Evolutionary conservation across 768 basidiomycete species (phyloP).

Genomic region (Artomyces pyxidatus): DNA sequence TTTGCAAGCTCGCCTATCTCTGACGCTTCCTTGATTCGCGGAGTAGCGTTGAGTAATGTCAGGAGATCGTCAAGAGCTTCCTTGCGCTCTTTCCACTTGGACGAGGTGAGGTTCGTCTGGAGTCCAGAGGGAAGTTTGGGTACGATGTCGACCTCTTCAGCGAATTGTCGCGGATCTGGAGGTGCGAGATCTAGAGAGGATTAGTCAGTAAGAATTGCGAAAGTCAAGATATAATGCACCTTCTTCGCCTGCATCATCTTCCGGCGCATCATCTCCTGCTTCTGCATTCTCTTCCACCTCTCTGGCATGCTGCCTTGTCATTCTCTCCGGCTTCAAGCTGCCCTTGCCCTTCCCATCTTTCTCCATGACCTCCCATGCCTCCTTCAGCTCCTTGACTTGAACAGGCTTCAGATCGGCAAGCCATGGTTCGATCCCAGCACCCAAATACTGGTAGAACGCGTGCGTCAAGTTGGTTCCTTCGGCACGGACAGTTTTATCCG

Average conservation of each 20-base stretch:
- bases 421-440: conserved; percentile 69
- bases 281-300: conserved; percentile 48
- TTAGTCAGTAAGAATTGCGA: conserved; percentile 5
- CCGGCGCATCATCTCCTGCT: conserved; percentile 27
- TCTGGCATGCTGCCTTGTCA: conserved; percentile 69
- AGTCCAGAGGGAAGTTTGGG: conserved; percentile 69
- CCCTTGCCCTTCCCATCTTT: conserved; percentile 83
- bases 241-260: conserved; percentile 30
- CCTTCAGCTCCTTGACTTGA: conserved; percentile 92
- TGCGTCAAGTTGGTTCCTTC: conserved; percentile 79
- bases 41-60: conserved; percentile 56
- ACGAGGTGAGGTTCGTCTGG: conserved; percentile 68
- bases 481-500: conserved; percentile 90
- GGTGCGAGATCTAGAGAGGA: conserved; percentile 44
- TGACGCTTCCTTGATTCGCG: conserved; percentile 71
- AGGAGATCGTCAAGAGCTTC: conserved; percentile 82
- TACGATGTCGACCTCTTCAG: conserved; percentile 75
- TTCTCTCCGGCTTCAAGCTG: conserved; percentile 64
- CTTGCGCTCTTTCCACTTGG: conserved; percentile 98
- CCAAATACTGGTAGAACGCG: conserved; percentile 80
- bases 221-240: conserved; percentile 30
- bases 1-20: conserved; percentile 72
- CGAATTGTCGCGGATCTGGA: conserved; percentile 71
- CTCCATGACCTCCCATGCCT: conserved; percentile 79
- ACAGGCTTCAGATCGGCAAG: conserved; percentile 91